phyloP scores from a whole-genome alignment of 495 filamentous ascomycete genomes.

The Baudoinia panamericana region DNA sequence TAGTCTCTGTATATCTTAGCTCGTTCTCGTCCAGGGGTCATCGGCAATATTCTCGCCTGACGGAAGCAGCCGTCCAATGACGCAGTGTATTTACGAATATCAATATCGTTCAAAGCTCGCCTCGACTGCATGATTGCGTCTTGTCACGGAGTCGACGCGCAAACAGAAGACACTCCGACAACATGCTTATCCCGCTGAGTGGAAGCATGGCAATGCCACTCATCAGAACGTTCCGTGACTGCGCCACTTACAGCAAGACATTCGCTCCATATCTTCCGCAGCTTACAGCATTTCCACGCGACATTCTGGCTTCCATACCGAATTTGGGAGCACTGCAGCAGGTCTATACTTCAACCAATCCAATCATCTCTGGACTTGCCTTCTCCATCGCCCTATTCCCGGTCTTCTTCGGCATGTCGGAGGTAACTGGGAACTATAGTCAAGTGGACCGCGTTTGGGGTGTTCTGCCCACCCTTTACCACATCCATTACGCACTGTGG shows the following conservation, averaged over 20 bases:
- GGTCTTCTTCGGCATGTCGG: constrained; percentile 58
- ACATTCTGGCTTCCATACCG: constrained; percentile 43
- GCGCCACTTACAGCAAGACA: constrained; percentile 55
- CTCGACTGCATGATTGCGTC: too few relatives aligned
- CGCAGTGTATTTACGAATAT: too few relatives aligned
- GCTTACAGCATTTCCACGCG: constrained; percentile 54
- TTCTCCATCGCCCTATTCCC: constrained; percentile 54
- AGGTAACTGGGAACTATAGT: constrained; percentile 83
- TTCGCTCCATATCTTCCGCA: constrained; percentile 67
- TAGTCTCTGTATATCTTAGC: too few relatives aligned
- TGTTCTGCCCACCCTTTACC: constrained; percentile 73
- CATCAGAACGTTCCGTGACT: constrained; percentile 54
- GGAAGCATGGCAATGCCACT: constrained; percentile 41
- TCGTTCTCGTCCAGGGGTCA: too few relatives aligned
- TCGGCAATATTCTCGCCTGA: too few relatives aligned
- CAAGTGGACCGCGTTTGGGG: constrained; percentile 91
- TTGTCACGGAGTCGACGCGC: too few relatives aligned
- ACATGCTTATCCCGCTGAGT: constrained; percentile 19
- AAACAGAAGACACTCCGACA: constrained; percentile 1
- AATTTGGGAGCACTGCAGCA: constrained; percentile 43
- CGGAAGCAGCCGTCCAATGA: too few relatives aligned
- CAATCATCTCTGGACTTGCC: constrained; percentile 61
- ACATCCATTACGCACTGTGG: constrained; percentile 74
- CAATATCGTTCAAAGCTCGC: too few relatives aligned
- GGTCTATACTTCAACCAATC: constrained; percentile 80